Conservation (phyloP, 176 grass and related monocot species). For the Triticum dicoccoides region DNA sequence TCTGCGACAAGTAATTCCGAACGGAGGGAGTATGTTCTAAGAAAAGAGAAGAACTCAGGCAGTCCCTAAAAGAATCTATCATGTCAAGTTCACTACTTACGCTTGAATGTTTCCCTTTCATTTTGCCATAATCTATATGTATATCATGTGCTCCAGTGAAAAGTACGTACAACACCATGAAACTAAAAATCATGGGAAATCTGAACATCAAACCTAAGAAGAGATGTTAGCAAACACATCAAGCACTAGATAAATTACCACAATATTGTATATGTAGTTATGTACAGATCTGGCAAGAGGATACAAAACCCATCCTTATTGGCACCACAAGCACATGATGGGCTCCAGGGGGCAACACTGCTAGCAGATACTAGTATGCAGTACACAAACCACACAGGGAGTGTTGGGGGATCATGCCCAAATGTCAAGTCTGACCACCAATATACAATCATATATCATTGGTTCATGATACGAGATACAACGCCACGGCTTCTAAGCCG, state of each 20-base stretch:
- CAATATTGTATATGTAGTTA: constrained; percentile 20
- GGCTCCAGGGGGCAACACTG: constrained; percentile 20
- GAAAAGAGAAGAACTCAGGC: background rate
- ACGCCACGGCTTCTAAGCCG: constrained; percentile 38
- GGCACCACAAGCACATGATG: constrained; percentile 13
- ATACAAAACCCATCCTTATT: constrained; percentile 37
- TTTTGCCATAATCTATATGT: background rate
- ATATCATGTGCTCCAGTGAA: background rate
- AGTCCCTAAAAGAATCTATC: no score
- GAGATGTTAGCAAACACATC: constrained; percentile 17
- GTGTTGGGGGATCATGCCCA: constrained; percentile 14
- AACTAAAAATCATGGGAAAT: background rate
- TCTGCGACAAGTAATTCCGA: no score
- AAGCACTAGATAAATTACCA: constrained; percentile 4
- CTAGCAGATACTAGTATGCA: constrained; percentile 12
- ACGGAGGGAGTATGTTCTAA: background rate
- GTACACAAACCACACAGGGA: constrained; percentile 13
- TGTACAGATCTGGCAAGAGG: constrained; percentile 32
- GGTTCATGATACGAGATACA: constrained; percentile 16
- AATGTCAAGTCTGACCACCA: constrained; percentile 28
- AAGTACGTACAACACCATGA: background rate
- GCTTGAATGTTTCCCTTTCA: background rate
- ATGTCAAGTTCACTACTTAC: background rate
- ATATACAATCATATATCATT: constrained; percentile 37
- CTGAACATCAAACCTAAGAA: background rate